Evolutionary conservation across 139 green algal genomes (phyloP).

Genomic region (Picochlorum sp.): DNA sequence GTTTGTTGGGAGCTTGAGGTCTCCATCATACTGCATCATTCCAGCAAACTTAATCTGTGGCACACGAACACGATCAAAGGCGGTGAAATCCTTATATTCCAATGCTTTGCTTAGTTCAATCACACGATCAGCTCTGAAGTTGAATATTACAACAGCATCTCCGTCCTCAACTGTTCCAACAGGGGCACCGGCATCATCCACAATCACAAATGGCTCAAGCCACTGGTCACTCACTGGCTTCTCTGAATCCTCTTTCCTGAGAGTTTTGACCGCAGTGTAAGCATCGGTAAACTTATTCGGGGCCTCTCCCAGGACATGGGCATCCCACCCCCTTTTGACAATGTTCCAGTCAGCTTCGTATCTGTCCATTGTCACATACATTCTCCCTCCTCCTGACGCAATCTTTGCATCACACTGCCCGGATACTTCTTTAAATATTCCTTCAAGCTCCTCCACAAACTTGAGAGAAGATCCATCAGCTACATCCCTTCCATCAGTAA

Average conservation of each 20-base stretch:
- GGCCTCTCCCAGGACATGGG: conserved; percentile 86
- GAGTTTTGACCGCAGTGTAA: conserved; percentile 25
- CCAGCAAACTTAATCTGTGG: conserved; percentile 73
- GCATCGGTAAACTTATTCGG: conserved; percentile 61
- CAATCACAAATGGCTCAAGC: conserved; percentile 76
- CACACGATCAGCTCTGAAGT: conserved; percentile 94
- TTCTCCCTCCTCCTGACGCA: conserved; percentile 86
- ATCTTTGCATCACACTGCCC: conserved; percentile 69
- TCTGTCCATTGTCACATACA: conserved; percentile 94
- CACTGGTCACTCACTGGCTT: conserved; percentile 72
- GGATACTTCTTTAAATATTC: conserved; percentile 41
- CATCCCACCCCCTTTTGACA: conserved; percentile 87
- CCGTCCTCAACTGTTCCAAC: conserved; percentile 74
- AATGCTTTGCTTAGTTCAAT: conserved; percentile 87
- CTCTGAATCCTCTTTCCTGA: conserved; percentile 46
- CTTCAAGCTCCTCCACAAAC: conserved; percentile 67
- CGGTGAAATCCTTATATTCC: conserved; percentile 76
- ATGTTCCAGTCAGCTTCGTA: conserved; percentile 96
- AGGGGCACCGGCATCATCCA: conserved; percentile 63
- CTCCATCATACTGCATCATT: conserved; percentile 97
- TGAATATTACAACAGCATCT: conserved; percentile 65
- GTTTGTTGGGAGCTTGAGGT: conserved; percentile 86
- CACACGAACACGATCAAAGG: conserved; percentile 67
- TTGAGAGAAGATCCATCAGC: conserved; percentile 70
- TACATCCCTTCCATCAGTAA: conserved; percentile 92